phyloP scores from a whole-genome alignment of 2,329 filamentous ascomycete species.

The Teratosphaeriaceae sp. region DNA sequence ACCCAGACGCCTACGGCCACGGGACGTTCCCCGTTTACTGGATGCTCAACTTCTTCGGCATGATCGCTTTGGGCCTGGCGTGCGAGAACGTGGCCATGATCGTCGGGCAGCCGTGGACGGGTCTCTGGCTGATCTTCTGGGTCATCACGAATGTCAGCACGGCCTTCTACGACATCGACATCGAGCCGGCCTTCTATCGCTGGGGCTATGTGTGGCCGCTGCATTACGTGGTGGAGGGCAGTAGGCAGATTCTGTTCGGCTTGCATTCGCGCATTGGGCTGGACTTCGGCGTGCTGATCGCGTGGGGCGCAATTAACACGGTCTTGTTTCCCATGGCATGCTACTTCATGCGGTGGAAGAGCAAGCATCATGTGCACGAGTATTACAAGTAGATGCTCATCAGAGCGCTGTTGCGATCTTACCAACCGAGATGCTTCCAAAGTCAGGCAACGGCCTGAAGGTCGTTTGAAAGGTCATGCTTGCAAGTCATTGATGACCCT shows the following conservation, averaged over 20 bases:
- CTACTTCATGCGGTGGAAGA: constrained; percentile 37
- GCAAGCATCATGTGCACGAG: constrained; percentile 25
- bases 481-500: too few species aligned
- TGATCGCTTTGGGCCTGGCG: constrained; percentile 56
- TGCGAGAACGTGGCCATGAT: constrained; percentile 61
- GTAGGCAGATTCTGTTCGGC: constrained; percentile 55
- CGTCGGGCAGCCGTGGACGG: constrained; percentile 54
- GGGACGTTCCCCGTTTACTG: constrained; percentile 54
- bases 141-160: constrained; percentile 59
- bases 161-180: constrained; percentile 52
- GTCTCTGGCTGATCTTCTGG: constrained; percentile 61
- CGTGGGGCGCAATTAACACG: constrained; percentile 50
- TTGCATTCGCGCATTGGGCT: constrained; percentile 52
- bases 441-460: too few species aligned
- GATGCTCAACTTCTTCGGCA: constrained; percentile 51
- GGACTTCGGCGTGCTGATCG: constrained; percentile 55
- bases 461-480: too few species aligned
- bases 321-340: constrained; percentile 47
- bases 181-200: constrained; percentile 52
- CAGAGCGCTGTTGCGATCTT: too few species aligned
- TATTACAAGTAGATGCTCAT: constrained; percentile 24
- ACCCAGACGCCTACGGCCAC: constrained; percentile 50
- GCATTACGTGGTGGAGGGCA: constrained; percentile 55
- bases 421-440: too few species aligned
- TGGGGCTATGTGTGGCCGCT: constrained; percentile 61